Evolutionary conservation across 495 filamentous ascomycete species (phyloP).

Genomic region (Trichoderma erinaceum): DNA sequence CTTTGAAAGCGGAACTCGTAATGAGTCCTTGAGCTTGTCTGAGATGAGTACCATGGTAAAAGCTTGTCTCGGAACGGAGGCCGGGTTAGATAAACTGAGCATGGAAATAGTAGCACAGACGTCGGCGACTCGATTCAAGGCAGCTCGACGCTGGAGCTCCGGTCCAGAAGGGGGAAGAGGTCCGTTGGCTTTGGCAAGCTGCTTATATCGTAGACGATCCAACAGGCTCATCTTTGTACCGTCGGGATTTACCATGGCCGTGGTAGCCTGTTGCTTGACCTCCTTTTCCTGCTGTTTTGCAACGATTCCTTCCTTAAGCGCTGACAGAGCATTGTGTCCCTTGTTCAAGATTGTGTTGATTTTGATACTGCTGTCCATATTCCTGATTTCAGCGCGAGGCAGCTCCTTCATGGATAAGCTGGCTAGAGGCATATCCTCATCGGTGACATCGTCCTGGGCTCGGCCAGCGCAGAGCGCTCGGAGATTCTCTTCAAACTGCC

Average conservation of each 20-base stretch:
- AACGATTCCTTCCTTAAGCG: slow-evolving; percentile 48
- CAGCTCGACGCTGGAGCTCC: slow-evolving; percentile 49
- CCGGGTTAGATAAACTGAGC: slow-evolving; percentile 41
- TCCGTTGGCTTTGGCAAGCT: slow-evolving; percentile 35
- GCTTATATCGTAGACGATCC: slow-evolving; percentile 58
- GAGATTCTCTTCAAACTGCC: slow-evolving; percentile 46
- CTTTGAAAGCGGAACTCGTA: slow-evolving; percentile 53
- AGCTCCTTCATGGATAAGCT: slow-evolving; percentile 46
- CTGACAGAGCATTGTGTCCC: slow-evolving; percentile 55
- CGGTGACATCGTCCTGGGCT: slow-evolving; percentile 19
- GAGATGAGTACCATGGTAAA: slow-evolving; percentile 57
- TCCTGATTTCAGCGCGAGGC: slow-evolving; percentile 48
- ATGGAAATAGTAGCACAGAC: slow-evolving; percentile 54
- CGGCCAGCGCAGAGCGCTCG: slow-evolving; percentile 39
- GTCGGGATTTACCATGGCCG: slow-evolving; percentile 25
- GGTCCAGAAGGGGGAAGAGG: slow-evolving; percentile 31
- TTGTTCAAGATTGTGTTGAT: slow-evolving; percentile 41
- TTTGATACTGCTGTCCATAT: slow-evolving; percentile 40
- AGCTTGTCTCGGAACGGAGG: slow-evolving; percentile 38
- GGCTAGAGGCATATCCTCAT: slow-evolving; percentile 15
- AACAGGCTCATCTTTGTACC: slow-evolving; percentile 45
- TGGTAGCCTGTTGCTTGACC: slow-evolving; percentile 15
- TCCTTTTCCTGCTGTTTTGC: slow-evolving; percentile 35
- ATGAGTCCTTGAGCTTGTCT: slow-evolving; percentile 53
- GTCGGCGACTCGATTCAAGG: slow-evolving; percentile 55